Evolutionary conservation across 2,329 filamentous ascomycete genomes (phyloP).

Genomic region (Fusarium sp.): DNA sequence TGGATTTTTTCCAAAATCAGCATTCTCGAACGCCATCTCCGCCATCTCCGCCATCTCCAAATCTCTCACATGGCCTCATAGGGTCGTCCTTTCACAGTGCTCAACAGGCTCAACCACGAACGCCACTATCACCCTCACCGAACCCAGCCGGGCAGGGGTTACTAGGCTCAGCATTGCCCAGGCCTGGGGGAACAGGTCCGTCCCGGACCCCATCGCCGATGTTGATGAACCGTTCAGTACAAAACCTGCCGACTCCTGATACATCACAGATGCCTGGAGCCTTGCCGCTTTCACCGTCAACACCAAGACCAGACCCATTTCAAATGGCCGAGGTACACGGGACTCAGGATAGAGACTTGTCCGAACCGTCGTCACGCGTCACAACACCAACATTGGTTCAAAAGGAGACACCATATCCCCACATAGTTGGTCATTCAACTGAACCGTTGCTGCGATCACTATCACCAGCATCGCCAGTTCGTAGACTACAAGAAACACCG

Average conservation of each 20-base stretch:
- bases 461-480: conserved; percentile 21
- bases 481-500: conserved; percentile 11
- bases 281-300: not conserved
- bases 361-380: not conserved
- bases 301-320: not conserved
- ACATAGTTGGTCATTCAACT: not conserved
- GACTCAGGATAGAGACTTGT: not conserved
- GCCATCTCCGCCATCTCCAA: not conserved
- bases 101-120: not conserved
- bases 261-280: not conserved
- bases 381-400: not conserved
- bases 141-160: conserved; percentile 13
- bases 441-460: not conserved
- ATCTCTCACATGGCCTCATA: not conserved
- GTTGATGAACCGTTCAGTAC: not conserved
- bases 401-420: not conserved
- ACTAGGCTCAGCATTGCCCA: not conserved
- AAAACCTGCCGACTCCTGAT: not conserved
- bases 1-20: not conserved
- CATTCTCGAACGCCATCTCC: not conserved
- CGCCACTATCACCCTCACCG: conserved; percentile 15
- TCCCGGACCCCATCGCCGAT: not conserved
- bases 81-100: not conserved
- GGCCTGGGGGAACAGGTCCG: not conserved
- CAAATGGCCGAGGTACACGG: not conserved